Base-by-base conservation (phyloP, 176 grass and related monocot species). In the Canna indica region DNA sequence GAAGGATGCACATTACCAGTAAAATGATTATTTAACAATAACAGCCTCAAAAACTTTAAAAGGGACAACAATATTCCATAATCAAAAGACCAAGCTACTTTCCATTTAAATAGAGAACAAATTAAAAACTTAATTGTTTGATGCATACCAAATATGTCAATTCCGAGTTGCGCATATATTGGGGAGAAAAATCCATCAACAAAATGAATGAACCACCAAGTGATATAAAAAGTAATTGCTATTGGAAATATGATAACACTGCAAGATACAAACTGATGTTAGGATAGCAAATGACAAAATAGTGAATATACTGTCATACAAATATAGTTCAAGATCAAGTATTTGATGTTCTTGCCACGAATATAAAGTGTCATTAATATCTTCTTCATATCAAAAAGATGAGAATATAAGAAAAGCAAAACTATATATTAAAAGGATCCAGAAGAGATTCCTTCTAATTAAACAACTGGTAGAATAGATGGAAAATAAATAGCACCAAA, bases 121-220 rank as follows among this genome's bases (percentile, higher is more conserved):
- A 15, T 16, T 18, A 7, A 33, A 64, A 64, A 4, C 59, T 70
- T n/a, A n/a, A n/a, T n/a, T n/a, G n/a, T n/a, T n/a, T 34, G 25
- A 71, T 48, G 15, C 85, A 68, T 91, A 91, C 89, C 89, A 47
- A 91, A 69, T 83, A 91, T 79, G 61, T 83, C 75, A 73, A 91
- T 88, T 65, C 82, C 82, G 7, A 85, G 78, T 66, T 85, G 85
- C 66, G 76, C 76, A 88, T 91, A 91, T 65, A 91, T 85, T 60
- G 85, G 89, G 45, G 89, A 91, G 77, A 91, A 91, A 80, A 91
- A 88, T 10, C 85, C 85, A 68, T 91, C 89, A 38, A 91, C 89
- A 78, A 91, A 91, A 26, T 73, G 12, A 75, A 91, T 85, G 74
- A 91, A 88, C 89, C 89, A 91, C 85, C 89, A 91, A 33, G 89